A percentile compares a stretch with the other conserved stretches of the same genome.
These are phyloP conservation scores for Trypanosomatidae sp. DNA, from an alignment of 208 protist species.

Conservation along the genomic window DNA sequence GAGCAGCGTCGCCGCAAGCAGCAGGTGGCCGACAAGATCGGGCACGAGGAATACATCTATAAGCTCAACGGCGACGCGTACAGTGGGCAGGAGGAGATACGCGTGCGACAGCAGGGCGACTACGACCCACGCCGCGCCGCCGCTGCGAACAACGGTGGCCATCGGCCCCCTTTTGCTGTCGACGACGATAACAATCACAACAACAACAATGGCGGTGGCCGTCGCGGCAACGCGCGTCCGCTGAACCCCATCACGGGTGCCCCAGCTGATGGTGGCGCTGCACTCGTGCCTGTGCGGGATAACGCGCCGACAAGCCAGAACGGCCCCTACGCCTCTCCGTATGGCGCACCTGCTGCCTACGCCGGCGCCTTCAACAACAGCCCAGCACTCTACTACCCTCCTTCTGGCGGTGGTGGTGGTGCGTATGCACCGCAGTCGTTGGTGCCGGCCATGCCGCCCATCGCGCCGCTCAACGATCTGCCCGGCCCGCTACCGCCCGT, in stretches of 20 bases:
- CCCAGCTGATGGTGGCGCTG: no score
- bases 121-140: constrained; percentile 11
- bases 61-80: constrained; percentile 41
- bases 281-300: no score
- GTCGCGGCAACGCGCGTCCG: constrained; percentile 2
- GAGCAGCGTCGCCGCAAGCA: constrained; percentile 58
- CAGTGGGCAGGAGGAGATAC: constrained; percentile 21
- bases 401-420: constrained; percentile 3
- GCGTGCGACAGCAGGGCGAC: constrained; percentile 29
- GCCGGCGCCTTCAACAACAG: no score
- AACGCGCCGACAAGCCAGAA: no score
- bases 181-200: constrained; percentile 14
- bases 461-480: constrained; percentile 26
- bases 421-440: neutral
- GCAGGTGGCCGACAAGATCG: constrained; percentile 78
- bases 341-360: no score
- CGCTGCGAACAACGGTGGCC: constrained; percentile 3
- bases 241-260: constrained; percentile 11
- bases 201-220: constrained; percentile 12
- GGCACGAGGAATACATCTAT: constrained; percentile 80
- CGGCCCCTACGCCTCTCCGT: constrained; percentile 8
- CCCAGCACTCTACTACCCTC: no score
- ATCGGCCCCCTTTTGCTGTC: constrained; percentile 27
- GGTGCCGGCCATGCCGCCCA: constrained; percentile 20
- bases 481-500: constrained; percentile 35